Conservation (phyloP, 1,139 yeast species). For the Nadsonia commutata region DNA sequence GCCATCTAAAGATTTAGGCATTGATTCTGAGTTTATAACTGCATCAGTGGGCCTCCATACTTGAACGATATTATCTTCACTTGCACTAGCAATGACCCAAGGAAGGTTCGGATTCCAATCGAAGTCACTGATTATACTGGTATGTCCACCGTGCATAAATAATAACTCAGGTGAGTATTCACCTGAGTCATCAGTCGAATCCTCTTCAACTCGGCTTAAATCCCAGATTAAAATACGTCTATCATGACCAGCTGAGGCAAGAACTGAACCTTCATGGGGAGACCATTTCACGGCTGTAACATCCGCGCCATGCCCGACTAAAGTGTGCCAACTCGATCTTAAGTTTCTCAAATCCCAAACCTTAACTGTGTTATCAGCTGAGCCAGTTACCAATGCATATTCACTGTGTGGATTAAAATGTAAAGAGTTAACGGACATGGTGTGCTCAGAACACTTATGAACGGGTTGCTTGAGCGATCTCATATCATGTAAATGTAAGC, state of each 20-base stretch:
- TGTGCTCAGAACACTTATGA: conserved; percentile 19
- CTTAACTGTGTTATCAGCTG: conserved; percentile 40
- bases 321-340: conserved; percentile 16
- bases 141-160: conserved; percentile 81
- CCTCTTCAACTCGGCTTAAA: conserved; percentile 27
- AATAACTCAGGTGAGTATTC: conserved; percentile 28
- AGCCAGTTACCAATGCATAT: conserved; percentile 54
- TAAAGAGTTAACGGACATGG: conserved; percentile 43
- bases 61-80: conserved; percentile 81
- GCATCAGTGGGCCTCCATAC: conserved; percentile 50
- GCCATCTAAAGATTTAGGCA: neutral
- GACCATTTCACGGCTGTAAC: conserved; percentile 50
- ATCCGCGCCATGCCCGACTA: conserved; percentile 39
- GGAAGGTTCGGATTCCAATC: conserved; percentile 74
- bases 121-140: conserved; percentile 74
- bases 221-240: conserved; percentile 62
- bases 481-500: conserved; percentile 52
- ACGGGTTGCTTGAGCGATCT: conserved; percentile 21
- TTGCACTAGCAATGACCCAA: conserved; percentile 69
- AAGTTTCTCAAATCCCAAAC: conserved; percentile 56
- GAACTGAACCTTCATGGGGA: conserved; percentile 38
- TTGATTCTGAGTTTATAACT: conserved; percentile 16
- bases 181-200: conserved; percentile 18
- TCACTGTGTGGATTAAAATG: conserved; percentile 46
- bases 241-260: conserved; percentile 68